Conservation (phyloP, 2,329 filamentous ascomycete genomes). For the Cadophora malorum region DNA sequence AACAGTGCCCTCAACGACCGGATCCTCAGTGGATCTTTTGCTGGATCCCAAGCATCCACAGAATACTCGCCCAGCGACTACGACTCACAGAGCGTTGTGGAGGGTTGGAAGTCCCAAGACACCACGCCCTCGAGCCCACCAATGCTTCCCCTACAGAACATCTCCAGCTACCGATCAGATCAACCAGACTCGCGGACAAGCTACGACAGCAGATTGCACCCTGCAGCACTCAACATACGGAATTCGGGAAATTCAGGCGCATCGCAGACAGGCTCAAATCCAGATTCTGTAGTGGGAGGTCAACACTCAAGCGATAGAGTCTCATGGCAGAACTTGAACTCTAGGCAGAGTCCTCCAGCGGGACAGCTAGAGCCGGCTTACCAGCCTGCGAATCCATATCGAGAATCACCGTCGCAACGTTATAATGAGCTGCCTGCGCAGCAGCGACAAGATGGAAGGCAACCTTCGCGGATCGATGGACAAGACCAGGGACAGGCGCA, state of each 20-base stretch:
- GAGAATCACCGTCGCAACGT: constrained; percentile 1
- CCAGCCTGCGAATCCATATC: neutral
- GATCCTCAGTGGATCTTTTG: neutral
- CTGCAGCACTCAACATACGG: constrained; percentile 4
- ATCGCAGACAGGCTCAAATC: constrained; percentile 14
- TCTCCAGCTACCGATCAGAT: constrained; percentile 8
- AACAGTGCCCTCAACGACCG: constrained; percentile 26
- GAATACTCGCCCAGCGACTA: constrained; percentile 21
- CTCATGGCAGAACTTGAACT: constrained; percentile 20
- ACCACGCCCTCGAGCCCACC: neutral
- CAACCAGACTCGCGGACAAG: constrained; percentile 7
- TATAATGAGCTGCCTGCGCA: neutral
- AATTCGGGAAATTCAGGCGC: constrained; percentile 13
- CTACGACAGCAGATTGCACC: constrained; percentile 1
- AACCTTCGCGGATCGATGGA: neutral
- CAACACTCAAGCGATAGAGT: constrained; percentile 16
- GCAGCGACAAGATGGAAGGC: constrained; percentile 8
- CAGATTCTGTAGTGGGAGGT: constrained; percentile 4
- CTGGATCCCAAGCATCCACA: constrained; percentile 17
- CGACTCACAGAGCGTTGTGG: constrained; percentile 6
- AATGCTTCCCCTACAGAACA: neutral
- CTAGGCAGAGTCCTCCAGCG: neutral
- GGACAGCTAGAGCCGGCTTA: neutral
- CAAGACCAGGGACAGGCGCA: neutral
- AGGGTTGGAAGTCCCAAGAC: neutral